A percentile compares a stretch with the other conserved stretches of the same genome.
These are phyloP conservation scores for Globisporangium splendens DNA, from an alignment of 352 stramenopile genomes.

Conservation along the genomic window DNA sequence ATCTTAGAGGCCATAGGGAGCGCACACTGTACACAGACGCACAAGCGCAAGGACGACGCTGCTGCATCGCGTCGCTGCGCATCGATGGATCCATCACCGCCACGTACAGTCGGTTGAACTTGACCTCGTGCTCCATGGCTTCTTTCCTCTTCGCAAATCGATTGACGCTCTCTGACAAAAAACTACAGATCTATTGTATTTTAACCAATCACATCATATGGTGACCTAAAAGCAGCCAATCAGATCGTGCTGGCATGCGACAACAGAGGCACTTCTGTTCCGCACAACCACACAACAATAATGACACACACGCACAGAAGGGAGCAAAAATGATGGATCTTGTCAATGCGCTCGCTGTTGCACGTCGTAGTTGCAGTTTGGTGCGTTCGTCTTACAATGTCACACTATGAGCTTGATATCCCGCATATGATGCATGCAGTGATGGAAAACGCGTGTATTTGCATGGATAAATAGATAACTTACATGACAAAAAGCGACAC, in stretches of 20 bases:
- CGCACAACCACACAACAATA: too few species aligned
- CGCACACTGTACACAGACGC: background rate
- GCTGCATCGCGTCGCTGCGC: background rate
- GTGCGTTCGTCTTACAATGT: too few species aligned
- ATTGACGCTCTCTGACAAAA: background rate
- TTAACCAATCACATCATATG: too few species aligned
- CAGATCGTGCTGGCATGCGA: too few species aligned
- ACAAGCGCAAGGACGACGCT: background rate
- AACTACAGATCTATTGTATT: too few species aligned
- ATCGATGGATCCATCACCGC: background rate
- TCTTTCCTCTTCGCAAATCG: background rate
- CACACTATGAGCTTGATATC: too few species aligned
- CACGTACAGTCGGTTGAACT: constrained; percentile 3
- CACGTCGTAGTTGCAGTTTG: too few species aligned
- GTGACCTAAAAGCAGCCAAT: too few species aligned
- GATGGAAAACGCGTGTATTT: background rate
- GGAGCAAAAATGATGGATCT: too few species aligned
- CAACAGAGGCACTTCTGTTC: too few species aligned
- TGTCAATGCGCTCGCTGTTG: too few species aligned
- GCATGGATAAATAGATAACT: constrained; percentile 13
- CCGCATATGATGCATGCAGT: background rate
- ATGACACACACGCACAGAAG: too few species aligned
- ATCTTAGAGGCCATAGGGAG: background rate
- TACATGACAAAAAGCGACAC: constrained; percentile 1
- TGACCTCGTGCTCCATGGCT: background rate